Evolutionary conservation across 1,284 basidiomycete species (phyloP), one percentile per base, ranked within the genome.

Genomic region (Neonothopanus nambi): DNA sequence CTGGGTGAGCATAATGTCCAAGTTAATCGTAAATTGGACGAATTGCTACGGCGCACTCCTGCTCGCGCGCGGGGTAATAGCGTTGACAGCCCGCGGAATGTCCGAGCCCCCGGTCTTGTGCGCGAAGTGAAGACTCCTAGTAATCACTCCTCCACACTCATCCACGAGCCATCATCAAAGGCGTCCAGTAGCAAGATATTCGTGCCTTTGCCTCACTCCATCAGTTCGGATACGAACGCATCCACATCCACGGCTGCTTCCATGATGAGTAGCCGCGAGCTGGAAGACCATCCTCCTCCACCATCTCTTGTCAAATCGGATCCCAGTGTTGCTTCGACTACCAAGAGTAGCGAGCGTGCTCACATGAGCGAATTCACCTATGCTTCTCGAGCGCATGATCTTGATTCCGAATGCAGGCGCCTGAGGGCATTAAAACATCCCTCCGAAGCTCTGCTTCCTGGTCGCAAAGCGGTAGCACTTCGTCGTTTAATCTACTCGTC

Each of bases 11-110:
- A 58, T 23, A 53, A 51, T n/a, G 41, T 24, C 5, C 49, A 55
- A 39, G 51, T 58, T 18, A 58, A 58, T 41, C 42, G 51, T 15
- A 58, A 58, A 47, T 38, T 58, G 17, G 57, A 58, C 26, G 57
- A 58, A 41, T 39, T 58, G 15, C 28, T 58, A 17, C 53, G 41
- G 37, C 48, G 54, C 26, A 38, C 39, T n/a, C 24, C 51, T 15
- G 5, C 48, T 17, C 23, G 20, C 18, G 17, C 17, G 12, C 18
- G 24, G 30, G 17, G 21, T 13, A 43, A 5, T 26, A 38, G 33
- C 26, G 20, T 42, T 42, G 41, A 20, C 30, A 33, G 30, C 8
- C 9, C 30, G 30, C 30, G 13, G 9, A 33, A 13, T 33, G 30
- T 33, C 9, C 30, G 30, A 11, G 30, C 30, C 4, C 30, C 8